These are phyloP conservation scores for Suillus discolor DNA, from an alignment of 768 basidiomycete genomes.

Conservation along the genomic window DNA sequence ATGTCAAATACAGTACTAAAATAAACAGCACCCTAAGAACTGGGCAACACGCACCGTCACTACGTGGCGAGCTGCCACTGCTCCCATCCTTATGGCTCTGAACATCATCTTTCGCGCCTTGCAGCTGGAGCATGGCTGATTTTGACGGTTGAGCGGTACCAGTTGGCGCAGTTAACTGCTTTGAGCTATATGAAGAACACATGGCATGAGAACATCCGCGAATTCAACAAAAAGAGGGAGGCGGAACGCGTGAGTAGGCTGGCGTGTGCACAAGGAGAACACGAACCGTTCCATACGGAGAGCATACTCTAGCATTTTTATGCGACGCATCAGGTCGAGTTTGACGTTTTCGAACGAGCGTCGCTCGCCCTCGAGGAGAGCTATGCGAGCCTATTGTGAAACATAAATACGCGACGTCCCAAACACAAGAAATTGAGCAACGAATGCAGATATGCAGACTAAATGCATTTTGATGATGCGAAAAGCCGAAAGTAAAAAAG, in stretches of 20 bases:
- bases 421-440: conserved; percentile 16
- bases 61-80: conserved; percentile 80
- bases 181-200: conserved; percentile 56
- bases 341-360: conserved; percentile 97
- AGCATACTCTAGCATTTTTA: conserved; percentile 99
- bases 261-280: conserved; percentile 14
- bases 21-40: conserved; percentile 10
- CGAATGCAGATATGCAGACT: background rate
- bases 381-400: conserved; percentile 81
- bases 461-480: background rate
- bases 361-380: conserved; percentile 94
- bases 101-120: conserved; percentile 69
- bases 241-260: conserved; percentile 8
- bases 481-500: conserved; percentile 4
- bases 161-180: conserved; percentile 67
- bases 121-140: conserved; percentile 57
- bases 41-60: conserved; percentile 61
- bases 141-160: conserved; percentile 66
- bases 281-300: conserved; percentile 92
- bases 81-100: conserved; percentile 79
- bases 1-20: conserved; percentile 15
- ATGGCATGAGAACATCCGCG: conserved; percentile 35
- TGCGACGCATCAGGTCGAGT: conserved; percentile 92
- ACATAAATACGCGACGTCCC: conserved; percentile 30
- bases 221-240: conserved; percentile 6